Percentiles rank a stretch among this genome's conserved stretches.
phyloP scores from a whole-genome alignment of 305 asterid species.

The Solanum hybrid region DNA sequence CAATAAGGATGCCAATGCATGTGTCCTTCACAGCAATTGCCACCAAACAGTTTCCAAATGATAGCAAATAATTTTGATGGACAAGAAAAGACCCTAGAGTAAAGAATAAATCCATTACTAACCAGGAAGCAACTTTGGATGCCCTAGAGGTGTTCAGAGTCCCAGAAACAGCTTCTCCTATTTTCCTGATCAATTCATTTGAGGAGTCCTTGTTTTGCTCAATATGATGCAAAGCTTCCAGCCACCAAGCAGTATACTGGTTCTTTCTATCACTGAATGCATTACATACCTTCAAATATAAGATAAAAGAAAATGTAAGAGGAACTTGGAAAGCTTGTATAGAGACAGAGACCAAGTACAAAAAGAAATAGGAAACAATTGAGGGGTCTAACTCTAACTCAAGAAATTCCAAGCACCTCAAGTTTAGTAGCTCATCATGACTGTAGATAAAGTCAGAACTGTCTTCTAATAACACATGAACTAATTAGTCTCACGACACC shows the following conservation, averaged over 20 bases:
- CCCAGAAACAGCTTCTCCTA: conserved; percentile 73
- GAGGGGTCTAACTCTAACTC: not conserved
- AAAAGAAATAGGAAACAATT: not conserved
- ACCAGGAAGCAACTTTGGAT: conserved; percentile 69
- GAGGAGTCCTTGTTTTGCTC: conserved; percentile 71
- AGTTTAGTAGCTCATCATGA: not conserved
- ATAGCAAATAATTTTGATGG: not conserved
- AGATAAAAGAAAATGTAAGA: not conserved
- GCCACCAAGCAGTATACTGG: conserved; percentile 71
- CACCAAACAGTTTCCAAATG: not conserved
- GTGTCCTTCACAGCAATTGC: not conserved
- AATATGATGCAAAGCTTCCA: conserved; percentile 72
- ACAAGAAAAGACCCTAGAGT: not conserved
- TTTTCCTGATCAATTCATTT: conserved; percentile 48
- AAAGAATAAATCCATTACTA: conserved; percentile 18
- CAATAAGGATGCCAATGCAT: not conserved
- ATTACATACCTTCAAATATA: conserved; percentile 46
- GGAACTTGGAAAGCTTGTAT: not conserved
- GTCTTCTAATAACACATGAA: not conserved
- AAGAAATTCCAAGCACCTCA: not conserved
- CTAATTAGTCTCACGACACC: not conserved
- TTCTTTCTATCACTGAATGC: conserved; percentile 42
- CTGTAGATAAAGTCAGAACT: not conserved
- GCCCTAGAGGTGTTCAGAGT: conserved; percentile 40
- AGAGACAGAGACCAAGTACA: not conserved